Evolutionary conservation across 2,329 filamentous ascomycete species (phyloP).

Genomic region (Leptosphaerulina australis): DNA sequence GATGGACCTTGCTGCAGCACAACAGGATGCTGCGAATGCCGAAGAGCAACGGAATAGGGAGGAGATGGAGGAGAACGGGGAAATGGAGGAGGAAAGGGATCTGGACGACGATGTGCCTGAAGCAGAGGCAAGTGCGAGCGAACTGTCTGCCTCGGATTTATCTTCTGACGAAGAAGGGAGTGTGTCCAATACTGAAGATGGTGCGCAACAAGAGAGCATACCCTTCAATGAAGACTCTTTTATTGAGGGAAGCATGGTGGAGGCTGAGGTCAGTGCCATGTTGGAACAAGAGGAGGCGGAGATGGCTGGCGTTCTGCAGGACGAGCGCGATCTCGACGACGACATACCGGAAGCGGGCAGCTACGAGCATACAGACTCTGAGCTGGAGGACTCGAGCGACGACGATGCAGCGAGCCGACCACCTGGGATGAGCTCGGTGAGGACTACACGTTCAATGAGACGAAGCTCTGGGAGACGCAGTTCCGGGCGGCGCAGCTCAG

Average conservation of each 20-base stretch:
- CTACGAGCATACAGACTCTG: constrained; percentile 62
- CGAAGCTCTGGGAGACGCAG: constrained; percentile 27
- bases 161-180: constrained; percentile 26
- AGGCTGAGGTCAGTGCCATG: constrained; percentile 46
- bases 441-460: constrained; percentile 23
- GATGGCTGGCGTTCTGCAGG: constrained; percentile 54
- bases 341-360: constrained; percentile 59
- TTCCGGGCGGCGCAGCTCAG: constrained; percentile 9
- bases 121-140: constrained; percentile 49
- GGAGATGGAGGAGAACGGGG: constrained; percentile 41
- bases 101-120: constrained; percentile 50
- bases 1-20: constrained; percentile 70
- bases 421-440: constrained; percentile 28
- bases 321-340: constrained; percentile 58
- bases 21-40: constrained; percentile 54
- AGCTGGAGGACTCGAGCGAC: constrained; percentile 51
- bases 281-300: constrained; percentile 55
- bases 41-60: constrained; percentile 52
- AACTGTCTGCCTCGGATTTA: constrained; percentile 46
- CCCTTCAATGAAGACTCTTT: constrained; percentile 58
- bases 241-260: constrained; percentile 53
- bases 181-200: constrained; percentile 49
- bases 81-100: constrained; percentile 44
- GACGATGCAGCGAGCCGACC: constrained; percentile 34
- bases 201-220: constrained; percentile 51